Evolutionary conservation across 1,139 yeast species (phyloP), one percentile per base, ranked within the genome.

Genomic region (Eremothecium sinecaudum): DNA sequence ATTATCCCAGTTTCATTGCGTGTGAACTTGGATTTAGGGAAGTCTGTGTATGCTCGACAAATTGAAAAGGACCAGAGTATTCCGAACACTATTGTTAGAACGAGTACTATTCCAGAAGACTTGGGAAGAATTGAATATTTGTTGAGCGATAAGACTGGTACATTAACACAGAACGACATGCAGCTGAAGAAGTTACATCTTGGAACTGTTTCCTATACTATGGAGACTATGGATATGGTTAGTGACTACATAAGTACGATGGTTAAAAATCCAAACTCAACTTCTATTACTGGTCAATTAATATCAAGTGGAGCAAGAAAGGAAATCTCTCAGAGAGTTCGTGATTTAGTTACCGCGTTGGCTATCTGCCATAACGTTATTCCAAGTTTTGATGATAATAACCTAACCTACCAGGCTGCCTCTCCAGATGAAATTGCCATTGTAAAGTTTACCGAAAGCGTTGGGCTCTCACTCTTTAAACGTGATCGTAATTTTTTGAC

Each of bases 351-450:
- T 1, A 61, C 75, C 3, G 82, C 96, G 0, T 64, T 92, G 33
- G 94, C 97, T 0, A 64, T 87, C 12, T 92, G 99, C 58, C 99
- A 92, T 56, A 86, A 86, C 47, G 99, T 92, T 18, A 92, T 98
- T 0, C 95, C 95, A 1, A 73, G 84, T 0, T 67, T 73, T 43
- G 92, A 80, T 38, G 76, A 70, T 38, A 77, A 77, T 4, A 69
- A 62, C 33, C 55, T 82, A 7, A 70, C 84, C 2, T 92, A 87
- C 55, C 99, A 92, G 59, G 98, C 98, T 0, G 96, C 97, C 0
- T 87, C 97, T 0, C 99, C 99, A 0, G 99, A 92, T 63, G 99
- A 92, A 58, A 78, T 90, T 44, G 98, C 99, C 14, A 90, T 92
- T 46, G 97, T 92, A 18, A 80, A 80, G 52, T 92, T 86, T 63